These are phyloP conservation scores for Massariosphaeria phaeospora DNA, from an alignment of 495 filamentous ascomycete genomes.

Conservation along the genomic window DNA sequence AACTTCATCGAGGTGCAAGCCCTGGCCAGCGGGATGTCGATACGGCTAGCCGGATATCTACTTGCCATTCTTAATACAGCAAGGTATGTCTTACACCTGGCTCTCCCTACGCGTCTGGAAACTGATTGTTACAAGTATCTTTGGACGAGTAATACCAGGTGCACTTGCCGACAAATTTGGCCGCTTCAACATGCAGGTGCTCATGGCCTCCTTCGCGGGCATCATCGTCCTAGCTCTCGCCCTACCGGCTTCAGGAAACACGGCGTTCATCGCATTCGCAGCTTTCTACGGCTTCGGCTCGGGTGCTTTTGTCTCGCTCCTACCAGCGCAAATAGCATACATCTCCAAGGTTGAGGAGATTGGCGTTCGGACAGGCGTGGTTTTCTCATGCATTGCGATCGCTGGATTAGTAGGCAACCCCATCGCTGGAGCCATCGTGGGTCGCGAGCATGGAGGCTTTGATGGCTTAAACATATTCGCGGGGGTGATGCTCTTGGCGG, in stretches of 20 bases:
- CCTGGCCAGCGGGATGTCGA: conserved; percentile 54
- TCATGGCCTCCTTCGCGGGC: conserved; percentile 54
- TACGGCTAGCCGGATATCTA: conserved; percentile 56
- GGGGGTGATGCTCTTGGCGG: conserved; percentile 55
- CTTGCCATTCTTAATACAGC: conserved; percentile 67
- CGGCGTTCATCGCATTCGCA: conserved; percentile 60
- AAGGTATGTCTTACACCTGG: conserved; percentile 44
- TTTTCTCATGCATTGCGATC: conserved; percentile 59
- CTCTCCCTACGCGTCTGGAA: conserved; percentile 6
- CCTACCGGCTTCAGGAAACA: conserved; percentile 57
- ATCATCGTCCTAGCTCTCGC: conserved; percentile 66
- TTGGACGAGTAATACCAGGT: conserved; percentile 71
- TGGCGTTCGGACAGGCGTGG: conserved; percentile 63
- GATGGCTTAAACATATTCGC: conserved; percentile 61
- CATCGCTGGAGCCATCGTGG: conserved; percentile 66
- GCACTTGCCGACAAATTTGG: conserved; percentile 67
- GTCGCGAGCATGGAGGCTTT: conserved; percentile 51
- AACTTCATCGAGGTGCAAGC: conserved; percentile 64
- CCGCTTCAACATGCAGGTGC: conserved; percentile 67
- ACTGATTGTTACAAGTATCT: conserved; percentile 45
- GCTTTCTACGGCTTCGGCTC: conserved; percentile 68
- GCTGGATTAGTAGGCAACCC: conserved; percentile 66
- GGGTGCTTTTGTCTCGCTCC: conserved; percentile 61
- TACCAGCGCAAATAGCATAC: conserved; percentile 60
- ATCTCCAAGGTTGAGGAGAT: conserved; percentile 70